These are phyloP conservation scores for Aspergillus felis DNA, from an alignment of 2,329 filamentous ascomycete species.

Conservation along the genomic window DNA sequence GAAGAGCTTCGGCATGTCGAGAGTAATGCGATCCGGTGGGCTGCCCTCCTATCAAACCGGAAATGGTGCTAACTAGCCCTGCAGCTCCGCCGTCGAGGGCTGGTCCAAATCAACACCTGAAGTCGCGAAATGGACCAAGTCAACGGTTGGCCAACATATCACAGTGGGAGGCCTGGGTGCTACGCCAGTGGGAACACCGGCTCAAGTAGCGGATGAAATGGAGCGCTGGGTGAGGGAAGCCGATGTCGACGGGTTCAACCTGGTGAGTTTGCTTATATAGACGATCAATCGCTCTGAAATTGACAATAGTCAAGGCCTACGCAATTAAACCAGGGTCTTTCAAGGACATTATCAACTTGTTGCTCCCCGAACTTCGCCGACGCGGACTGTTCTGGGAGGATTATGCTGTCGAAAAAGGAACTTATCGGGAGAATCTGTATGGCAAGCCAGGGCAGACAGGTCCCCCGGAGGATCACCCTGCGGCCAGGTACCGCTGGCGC, in stretches of 20 bases:
- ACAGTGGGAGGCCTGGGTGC: constrained; percentile 65
- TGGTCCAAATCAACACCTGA: constrained; percentile 55
- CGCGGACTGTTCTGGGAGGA: constrained; percentile 48
- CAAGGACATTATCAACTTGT: constrained; percentile 62
- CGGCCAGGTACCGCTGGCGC: constrained; percentile 35
- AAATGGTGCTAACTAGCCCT: neutral
- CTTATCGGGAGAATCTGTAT: constrained; percentile 40
- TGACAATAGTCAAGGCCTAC: constrained; percentile 48
- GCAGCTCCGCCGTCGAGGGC: constrained; percentile 47
- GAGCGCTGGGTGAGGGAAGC: constrained; percentile 65
- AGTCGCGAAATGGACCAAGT: constrained; percentile 67
- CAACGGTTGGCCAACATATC: constrained; percentile 64
- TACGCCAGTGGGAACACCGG: constrained; percentile 60
- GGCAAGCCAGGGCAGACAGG: constrained; percentile 30
- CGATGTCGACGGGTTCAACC: constrained; percentile 72
- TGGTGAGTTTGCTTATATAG: constrained; percentile 45
- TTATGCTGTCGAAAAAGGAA: constrained; percentile 34
- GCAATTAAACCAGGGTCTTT: constrained; percentile 65
- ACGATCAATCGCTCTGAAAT: constrained; percentile 7
- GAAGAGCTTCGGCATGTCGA: constrained; percentile 61
- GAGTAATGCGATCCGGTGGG: constrained; percentile 55
- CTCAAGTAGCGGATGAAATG: constrained; percentile 63
- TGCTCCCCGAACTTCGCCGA: constrained; percentile 60
- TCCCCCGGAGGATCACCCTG: constrained; percentile 33
- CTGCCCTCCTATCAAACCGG: constrained; percentile 1